Base-by-base conservation (phyloP, 2,329 filamentous ascomycete genomes). In the Ophioceras dolichostomum region DNA sequence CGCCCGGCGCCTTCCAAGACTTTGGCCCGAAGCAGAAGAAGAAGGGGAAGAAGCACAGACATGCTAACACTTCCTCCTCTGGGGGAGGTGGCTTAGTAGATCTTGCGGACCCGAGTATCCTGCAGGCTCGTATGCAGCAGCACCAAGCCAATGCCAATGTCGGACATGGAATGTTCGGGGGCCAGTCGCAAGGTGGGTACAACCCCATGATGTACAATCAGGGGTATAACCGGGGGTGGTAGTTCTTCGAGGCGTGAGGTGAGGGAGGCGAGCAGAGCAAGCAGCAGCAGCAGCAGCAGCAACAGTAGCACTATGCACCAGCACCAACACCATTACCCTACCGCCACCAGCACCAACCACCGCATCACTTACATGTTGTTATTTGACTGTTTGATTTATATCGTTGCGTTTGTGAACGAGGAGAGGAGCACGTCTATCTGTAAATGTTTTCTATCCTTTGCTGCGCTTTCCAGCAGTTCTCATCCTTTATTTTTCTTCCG, bases 61-160 rank as follows among this genome's bases (percentile, higher is more conserved):
- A 95, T 81, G 89, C 87, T 91, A 94, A 95, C 86, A 95, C 89
- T 89, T 94, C 88, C 84, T 96, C 89, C 79, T 94, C 87, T 79
- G 83, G 83, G 73, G 88, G 87, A 78, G 85, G 86, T 84, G 88
- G 85, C 73, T 79, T 95, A 89, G 88, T 93, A 72, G 88, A 96
- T 93, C 86, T 94, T 88, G 86, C 84, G 74, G 88, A 96, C 86
- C 89, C 89, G 75, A 94, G 86, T 76, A 95, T 95, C 76, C 79
- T 96, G 74, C 88, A 94, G 73, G 86, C 86, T 64, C 85, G 8
- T 7, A 7, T 88, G 75, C 83, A 94, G 74, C 88, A 93, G 66
- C 77, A 82, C 68, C 73, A 83, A 67, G 82, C 78, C 67, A 83
- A 78, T 72, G 77, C 77, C 65, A 79, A 82, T 73, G 80, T 80